Base-by-base conservation (phyloP, 129 eudicot species). In the Dittrichia graveolens region DNA sequence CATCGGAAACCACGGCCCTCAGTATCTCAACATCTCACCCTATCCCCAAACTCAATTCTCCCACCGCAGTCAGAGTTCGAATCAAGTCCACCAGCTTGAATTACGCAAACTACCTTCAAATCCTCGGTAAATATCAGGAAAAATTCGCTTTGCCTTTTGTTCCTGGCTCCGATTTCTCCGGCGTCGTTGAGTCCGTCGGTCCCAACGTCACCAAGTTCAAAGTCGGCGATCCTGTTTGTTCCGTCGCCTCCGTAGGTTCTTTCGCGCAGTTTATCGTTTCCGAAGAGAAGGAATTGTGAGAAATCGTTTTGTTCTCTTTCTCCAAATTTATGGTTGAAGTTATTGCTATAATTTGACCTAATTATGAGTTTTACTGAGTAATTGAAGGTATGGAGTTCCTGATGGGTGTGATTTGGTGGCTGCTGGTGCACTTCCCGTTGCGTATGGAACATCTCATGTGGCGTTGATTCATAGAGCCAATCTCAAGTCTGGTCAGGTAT, bases 401-500 rank as follows among this genome's bases (percentile, higher is more conserved):
- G 75, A 90, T 18, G 96, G 96, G 73, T 95, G 99, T 77, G 99
- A 95, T 83, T 73, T 95, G 78, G 85, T 95, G 68, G 84, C 91
- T 52, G 96, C 91, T 53, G 89, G 91, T 76, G 99, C 94, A 70
- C 88, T 95, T 49, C 94, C 97, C 7, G 97, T 95, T 41, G 99
- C 97, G 11, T 95, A 84, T 56, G 97, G 99, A 54, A 95, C 99
- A 42, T 90, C 99, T 46, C 99, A 95, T 75, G 86, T 95, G 52
- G 99, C 88, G 8, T 76, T 95, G 76, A 83, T 85, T 84, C 94
- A 95, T 78, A 88, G 99, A 73, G 99, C 97, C 18, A 88, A 83
- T 18, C 83, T 95, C 55, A 80, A 71, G 14, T 37, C 89, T 78
- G 96, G 96, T 67, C 98, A 89, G 92, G 98, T 92, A 84, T 16